Base-by-base conservation (phyloP, 768 basidiomycete species). In the Auricularia sp. region DNA sequence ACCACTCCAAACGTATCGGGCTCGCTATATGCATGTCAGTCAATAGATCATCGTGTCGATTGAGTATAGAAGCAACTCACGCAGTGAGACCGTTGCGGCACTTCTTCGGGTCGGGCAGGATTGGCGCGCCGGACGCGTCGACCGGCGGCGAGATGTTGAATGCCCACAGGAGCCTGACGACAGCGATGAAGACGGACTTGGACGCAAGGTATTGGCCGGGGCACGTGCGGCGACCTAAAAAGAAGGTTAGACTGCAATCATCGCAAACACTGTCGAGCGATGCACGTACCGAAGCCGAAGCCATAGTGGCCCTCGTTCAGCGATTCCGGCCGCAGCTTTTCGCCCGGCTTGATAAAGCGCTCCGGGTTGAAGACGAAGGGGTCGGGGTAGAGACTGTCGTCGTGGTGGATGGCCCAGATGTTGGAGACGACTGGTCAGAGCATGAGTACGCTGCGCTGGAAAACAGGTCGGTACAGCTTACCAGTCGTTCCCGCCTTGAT, bases 321-420 rank as follows among this genome's bases (percentile, higher is more conserved):
- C 47, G 47, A 51, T 29, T 66, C 63, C 11, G 45, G n/a, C 13
- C 33, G 18, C 5, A 36, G 42, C 56, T 33, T 44, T 4, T 29
- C 47, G 13, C 11, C 54, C 24, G 44, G 35, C 24, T 56, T 36
- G 33, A 77, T 73, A 65, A 76, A 80, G 3, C 79, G 69, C 11
- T 77, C 79, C 2, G 79, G 79, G n/a, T 70, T 68, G 69, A 80
- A 80, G 10, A 21, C 39, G 0, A 69, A 62, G 3, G 77, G 74
- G 3, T 77, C 68, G 3, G 74, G 72, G 64, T 78, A 79, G 36
- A 70, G 70, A 7, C 67, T 63, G 61, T 77, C 75, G 42, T 83
- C 73, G 61, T 76, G 78, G 1, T 77, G 73, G 63, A 82, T 75
- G 1, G 76, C 75, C 80, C 80, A 67, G 13, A 65, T 67, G 42